Evolutionary conservation across 805 yeast genomes (phyloP).

Genomic region (Blastobotrys chiropterorum): DNA sequence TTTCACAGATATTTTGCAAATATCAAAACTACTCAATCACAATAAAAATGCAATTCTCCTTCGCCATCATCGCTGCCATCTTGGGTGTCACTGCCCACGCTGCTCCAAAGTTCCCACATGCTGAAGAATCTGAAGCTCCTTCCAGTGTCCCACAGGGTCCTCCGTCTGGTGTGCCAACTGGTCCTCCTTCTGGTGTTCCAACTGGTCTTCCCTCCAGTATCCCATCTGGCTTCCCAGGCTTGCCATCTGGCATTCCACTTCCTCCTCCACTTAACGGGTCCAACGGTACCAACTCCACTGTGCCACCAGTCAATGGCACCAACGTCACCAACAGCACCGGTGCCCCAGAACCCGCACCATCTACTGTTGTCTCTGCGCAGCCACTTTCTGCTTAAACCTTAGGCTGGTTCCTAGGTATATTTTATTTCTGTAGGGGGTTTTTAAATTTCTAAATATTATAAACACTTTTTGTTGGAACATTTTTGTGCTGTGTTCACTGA

Average conservation of each 20-base stretch:
- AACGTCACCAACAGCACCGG: too few relatives aligned
- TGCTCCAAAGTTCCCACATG: neutral
- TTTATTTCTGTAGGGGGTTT: too few relatives aligned
- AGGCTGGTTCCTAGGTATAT: too few relatives aligned
- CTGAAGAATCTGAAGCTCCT: neutral
- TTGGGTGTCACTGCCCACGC: neutral
- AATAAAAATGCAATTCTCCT: neutral
- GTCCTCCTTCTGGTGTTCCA: constrained; percentile 7
- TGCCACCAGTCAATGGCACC: neutral
- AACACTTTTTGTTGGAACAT: too few relatives aligned
- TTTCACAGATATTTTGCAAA: neutral
- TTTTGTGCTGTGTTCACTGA: too few relatives aligned
- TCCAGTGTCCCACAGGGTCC: neutral
- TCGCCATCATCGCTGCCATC: neutral
- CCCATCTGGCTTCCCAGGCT: constrained; percentile 1
- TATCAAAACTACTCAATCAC: neutral
- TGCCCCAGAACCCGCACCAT: too few relatives aligned
- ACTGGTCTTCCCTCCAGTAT: constrained; percentile 6
- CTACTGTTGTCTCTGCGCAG: too few relatives aligned
- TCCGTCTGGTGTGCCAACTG: constrained; percentile 1
- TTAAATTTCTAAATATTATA: too few relatives aligned
- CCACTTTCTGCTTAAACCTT: too few relatives aligned
- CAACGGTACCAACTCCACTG: neutral
- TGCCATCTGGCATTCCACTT: neutral
- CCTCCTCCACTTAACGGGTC: neutral